Conservation (phyloP, 2,329 filamentous ascomycete genomes). For the Penicillium sp. region DNA sequence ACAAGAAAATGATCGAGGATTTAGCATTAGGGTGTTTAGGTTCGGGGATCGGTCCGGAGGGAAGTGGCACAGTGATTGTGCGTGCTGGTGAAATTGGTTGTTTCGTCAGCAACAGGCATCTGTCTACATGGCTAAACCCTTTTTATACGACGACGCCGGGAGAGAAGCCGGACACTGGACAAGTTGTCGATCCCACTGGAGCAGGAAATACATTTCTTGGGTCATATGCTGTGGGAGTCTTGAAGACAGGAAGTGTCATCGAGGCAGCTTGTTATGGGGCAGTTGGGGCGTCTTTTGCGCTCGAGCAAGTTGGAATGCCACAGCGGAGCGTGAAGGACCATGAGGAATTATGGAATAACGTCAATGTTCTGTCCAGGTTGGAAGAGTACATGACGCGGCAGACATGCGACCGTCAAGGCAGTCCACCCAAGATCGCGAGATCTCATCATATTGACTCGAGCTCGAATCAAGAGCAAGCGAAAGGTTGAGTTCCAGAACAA, state of each 20-base stretch:
- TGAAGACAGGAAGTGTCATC: conserved; percentile 19
- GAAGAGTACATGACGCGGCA: conserved; percentile 18
- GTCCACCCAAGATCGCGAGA: neutral
- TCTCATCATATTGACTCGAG: neutral
- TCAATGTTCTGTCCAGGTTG: conserved; percentile 16
- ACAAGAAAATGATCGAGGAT: conserved; percentile 16
- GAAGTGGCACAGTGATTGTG: conserved; percentile 28
- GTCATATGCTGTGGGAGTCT: conserved; percentile 32
- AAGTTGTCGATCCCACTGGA: conserved; percentile 40
- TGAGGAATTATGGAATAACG: conserved; percentile 25
- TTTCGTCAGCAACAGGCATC: conserved; percentile 18
- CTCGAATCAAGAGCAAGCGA: neutral
- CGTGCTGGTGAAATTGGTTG: conserved; percentile 37
- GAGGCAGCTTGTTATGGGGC: conserved; percentile 35
- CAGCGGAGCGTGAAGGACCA: neutral
- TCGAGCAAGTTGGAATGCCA: conserved; percentile 36
- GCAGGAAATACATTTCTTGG: conserved; percentile 43
- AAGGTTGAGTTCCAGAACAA: too few species aligned
- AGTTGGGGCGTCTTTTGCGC: conserved; percentile 38
- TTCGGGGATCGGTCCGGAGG: conserved; percentile 19
- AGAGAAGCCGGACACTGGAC: neutral
- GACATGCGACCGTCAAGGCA: neutral
- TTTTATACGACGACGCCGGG: conserved; percentile 19
- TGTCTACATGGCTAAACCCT: conserved; percentile 32
- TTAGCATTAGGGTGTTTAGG: conserved; percentile 13